phyloP scores from a whole-genome alignment of 352 stramenopile species.

The Elongisporangium prolatum region DNA sequence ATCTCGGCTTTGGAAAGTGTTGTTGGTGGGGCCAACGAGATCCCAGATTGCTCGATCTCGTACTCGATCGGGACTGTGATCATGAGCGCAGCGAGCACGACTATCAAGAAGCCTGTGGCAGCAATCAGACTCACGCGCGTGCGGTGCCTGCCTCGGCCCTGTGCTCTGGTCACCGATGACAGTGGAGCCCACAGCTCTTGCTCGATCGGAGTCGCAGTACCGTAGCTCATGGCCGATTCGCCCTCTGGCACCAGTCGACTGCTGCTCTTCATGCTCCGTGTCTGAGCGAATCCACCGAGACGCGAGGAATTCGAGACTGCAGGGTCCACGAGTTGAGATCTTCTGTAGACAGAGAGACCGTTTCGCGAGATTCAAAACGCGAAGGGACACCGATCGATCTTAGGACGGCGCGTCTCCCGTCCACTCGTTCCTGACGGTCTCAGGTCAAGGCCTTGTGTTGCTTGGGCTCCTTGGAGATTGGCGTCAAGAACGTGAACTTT shows the following conservation, averaged over 20 bases:
- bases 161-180: background rate
- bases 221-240: background rate
- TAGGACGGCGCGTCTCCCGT: background rate
- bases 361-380: background rate
- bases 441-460: background rate
- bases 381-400: background rate
- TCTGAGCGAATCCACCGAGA: background rate
- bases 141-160: background rate
- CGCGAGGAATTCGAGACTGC: background rate
- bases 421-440: background rate
- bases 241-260: background rate
- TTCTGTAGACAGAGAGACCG: background rate
- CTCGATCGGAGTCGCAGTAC: background rate
- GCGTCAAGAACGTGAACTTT: constrained; percentile 5
- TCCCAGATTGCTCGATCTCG: background rate
- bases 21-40: background rate
- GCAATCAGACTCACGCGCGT: background rate
- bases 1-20: background rate
- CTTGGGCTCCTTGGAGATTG: background rate
- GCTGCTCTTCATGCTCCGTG: background rate
- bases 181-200: background rate
- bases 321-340: background rate
- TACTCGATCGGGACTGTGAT: background rate
- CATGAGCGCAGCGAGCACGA: background rate
- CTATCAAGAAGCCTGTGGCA: background rate